These are phyloP conservation scores for Septoria linicola DNA, from an alignment of 2,329 filamentous ascomycete species.

Conservation along the genomic window DNA sequence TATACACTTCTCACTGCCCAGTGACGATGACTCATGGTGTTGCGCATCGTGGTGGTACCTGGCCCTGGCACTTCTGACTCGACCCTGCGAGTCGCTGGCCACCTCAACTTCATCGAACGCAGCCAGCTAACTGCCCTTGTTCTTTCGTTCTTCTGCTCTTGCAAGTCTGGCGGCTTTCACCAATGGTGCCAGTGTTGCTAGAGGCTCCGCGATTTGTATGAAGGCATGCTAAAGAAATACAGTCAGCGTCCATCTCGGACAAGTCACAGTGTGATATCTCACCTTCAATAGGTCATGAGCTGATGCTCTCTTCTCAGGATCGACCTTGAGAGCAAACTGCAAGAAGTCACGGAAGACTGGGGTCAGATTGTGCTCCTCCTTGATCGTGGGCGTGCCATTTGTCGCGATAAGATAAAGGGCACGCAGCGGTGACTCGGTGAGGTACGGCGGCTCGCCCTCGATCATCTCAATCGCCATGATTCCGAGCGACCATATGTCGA, in stretches of 20 bases:
- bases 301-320: conserved; percentile 93
- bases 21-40: not conserved
- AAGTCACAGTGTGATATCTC: conserved; percentile 42
- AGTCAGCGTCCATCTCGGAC: conserved; percentile 6
- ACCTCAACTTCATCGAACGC: not conserved
- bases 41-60: not conserved
- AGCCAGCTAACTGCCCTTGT: conserved; percentile 43
- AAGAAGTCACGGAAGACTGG: conserved; percentile 87
- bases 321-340: conserved; percentile 89
- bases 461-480: conserved; percentile 99
- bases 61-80: not conserved
- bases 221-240: conserved; percentile 44
- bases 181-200: conserved; percentile 75
- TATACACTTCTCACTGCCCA: not conserved
- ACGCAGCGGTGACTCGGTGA: conserved; percentile 89
- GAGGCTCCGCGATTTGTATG: conserved; percentile 53
- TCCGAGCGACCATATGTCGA: conserved; percentile 96
- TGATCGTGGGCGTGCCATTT: conserved; percentile 91
- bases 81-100: not conserved
- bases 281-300: conserved; percentile 92
- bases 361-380: conserved; percentile 82
- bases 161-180: conserved; percentile 83
- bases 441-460: conserved; percentile 93
- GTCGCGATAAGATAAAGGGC: conserved; percentile 96
- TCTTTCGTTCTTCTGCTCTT: conserved; percentile 69